These are phyloP conservation scores for Iris macrosiphon DNA, from an alignment of 106 monocot species.

Conservation along the genomic window DNA sequence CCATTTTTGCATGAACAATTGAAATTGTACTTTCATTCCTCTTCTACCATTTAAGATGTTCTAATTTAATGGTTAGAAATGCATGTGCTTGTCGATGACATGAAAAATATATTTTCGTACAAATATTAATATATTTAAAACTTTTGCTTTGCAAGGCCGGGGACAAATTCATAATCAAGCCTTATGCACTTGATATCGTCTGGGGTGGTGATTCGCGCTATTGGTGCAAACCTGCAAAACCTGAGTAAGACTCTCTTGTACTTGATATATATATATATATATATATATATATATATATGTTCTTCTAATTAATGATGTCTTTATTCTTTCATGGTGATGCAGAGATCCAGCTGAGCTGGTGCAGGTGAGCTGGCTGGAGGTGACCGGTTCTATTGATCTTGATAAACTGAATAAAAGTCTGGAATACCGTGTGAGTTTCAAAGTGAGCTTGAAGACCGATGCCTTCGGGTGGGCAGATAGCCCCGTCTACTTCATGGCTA, in stretches of 20 bases:
- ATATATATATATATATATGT: too few species aligned
- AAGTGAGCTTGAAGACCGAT: constrained; percentile 6
- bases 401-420: neutral
- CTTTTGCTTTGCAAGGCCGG: constrained; percentile 1
- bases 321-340: too few species aligned
- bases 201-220: constrained; percentile 12
- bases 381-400: neutral
- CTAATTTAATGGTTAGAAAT: too few species aligned
- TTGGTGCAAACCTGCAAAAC: neutral
- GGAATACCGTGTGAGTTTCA: constrained; percentile 6
- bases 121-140: too few species aligned
- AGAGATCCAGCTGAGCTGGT: constrained; percentile 5
- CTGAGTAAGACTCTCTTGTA: neutral
- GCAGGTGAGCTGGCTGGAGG: constrained; percentile 22
- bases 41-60: too few species aligned
- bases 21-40: too few species aligned
- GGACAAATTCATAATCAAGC: constrained; percentile 3
- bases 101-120: too few species aligned
- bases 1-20: too few species aligned
- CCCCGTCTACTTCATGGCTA: constrained; percentile 7
- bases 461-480: constrained; percentile 16
- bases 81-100: too few species aligned
- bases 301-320: too few species aligned
- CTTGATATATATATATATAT: too few species aligned
- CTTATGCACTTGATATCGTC: neutral